Conservation (phyloP, 805 yeast species). For the Pichia membranifaciens region DNA sequence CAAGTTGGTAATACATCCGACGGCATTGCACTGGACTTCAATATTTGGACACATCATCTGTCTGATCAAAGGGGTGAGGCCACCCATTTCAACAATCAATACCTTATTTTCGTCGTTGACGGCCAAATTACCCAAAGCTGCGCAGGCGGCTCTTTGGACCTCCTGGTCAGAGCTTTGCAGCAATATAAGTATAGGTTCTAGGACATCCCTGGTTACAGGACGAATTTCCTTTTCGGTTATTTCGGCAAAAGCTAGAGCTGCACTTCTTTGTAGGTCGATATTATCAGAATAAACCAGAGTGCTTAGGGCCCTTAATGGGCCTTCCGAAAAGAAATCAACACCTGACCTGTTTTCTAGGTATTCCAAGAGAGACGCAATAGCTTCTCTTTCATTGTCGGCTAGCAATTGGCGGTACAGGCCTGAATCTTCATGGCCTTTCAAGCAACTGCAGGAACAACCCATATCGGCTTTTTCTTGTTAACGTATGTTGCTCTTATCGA, state of each 20-base stretch:
- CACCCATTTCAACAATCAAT: slow-evolving; percentile 96
- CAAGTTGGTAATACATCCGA: slow-evolving; percentile 95
- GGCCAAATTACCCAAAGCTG: slow-evolving; percentile 96
- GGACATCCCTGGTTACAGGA: slow-evolving; percentile 82
- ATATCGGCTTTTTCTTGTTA: too few species aligned
- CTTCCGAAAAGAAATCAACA: slow-evolving; percentile 82
- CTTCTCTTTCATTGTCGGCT: slow-evolving; percentile 95
- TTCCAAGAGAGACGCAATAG: slow-evolving; percentile 83
- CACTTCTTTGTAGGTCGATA: slow-evolving; percentile 90
- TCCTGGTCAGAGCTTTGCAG: slow-evolving; percentile 86
- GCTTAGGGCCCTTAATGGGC: slow-evolving; percentile 82
- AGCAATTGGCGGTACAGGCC: slow-evolving; percentile 71
- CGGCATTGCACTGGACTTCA: slow-evolving; percentile 98
- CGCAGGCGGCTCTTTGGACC: slow-evolving; percentile 98
- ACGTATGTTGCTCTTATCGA: too few species aligned
- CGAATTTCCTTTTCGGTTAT: slow-evolving; percentile 94
- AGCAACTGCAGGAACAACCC: slow-evolving; percentile 52
- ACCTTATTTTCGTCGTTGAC: slow-evolving; percentile 93
- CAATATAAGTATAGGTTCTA: slow-evolving; percentile 87
- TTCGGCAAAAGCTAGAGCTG: slow-evolving; percentile 97
- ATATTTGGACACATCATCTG: slow-evolving; percentile 97
- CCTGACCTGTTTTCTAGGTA: slow-evolving; percentile 84
- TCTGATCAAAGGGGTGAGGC: slow-evolving; percentile 89
- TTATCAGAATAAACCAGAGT: slow-evolving; percentile 94
- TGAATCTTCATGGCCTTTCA: slow-evolving; percentile 39